phyloP scores from a whole-genome alignment of 140 eudicot genomes.

The Ambrosia hybrid region DNA sequence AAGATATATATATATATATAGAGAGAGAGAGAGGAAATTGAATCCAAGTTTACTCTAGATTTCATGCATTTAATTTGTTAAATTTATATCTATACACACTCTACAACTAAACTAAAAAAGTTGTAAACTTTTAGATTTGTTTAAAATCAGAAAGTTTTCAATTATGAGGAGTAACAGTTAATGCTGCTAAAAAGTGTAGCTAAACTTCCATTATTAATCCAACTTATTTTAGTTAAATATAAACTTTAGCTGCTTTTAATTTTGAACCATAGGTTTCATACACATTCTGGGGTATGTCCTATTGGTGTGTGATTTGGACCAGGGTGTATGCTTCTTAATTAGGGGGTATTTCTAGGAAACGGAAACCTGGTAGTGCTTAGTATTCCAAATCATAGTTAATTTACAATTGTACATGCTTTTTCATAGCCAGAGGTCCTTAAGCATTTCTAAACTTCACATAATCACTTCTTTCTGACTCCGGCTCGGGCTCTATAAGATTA shows the following conservation, averaged over 20 bases:
- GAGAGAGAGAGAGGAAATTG: background rate
- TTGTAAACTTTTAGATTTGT: background rate
- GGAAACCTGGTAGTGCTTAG: too few species aligned
- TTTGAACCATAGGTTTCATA: background rate
- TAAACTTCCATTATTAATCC: background rate
- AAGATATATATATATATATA: background rate
- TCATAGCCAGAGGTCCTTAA: background rate
- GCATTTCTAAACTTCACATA: background rate
- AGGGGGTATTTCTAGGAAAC: too few species aligned
- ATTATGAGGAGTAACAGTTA: background rate
- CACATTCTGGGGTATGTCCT: too few species aligned
- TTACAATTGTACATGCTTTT: background rate
- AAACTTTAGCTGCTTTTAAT: background rate
- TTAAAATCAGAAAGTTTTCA: too few species aligned
- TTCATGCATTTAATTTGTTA: background rate
- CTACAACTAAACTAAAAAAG: background rate
- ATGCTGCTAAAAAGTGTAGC: background rate
- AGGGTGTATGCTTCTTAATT: too few species aligned
- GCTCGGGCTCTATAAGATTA: too few species aligned
- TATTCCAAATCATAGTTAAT: background rate
- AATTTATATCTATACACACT: background rate
- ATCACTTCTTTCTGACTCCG: too few species aligned
- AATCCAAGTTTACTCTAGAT: background rate
- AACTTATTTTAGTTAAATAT: background rate
- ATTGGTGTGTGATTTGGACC: too few species aligned